These are phyloP conservation scores for Dictyostelium intermedium DNA, from an alignment of 78 protist genomes.

Conservation along the genomic window DNA sequence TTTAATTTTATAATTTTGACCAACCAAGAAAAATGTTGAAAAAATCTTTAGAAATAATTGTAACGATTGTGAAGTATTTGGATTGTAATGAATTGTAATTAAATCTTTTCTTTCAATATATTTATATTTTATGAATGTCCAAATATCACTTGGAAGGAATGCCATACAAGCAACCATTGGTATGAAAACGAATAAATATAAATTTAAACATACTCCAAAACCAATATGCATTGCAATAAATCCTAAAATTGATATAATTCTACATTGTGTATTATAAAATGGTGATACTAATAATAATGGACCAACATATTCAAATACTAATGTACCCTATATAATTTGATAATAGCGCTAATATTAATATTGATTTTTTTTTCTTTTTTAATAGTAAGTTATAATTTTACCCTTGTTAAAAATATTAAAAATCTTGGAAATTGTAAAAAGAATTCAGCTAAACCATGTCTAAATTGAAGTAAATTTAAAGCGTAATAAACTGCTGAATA, in stretches of 20 bases:
- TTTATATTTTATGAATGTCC: background rate
- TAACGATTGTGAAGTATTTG: background rate
- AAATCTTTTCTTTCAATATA: background rate
- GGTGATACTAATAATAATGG: slow-evolving; percentile 47
- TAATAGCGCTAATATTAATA: too few relatives aligned
- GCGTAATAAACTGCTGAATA: slow-evolving; percentile 62
- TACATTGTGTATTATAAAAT: background rate
- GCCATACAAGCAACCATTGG: slow-evolving; percentile 17
- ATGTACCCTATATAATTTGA: background rate
- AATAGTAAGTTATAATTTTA: background rate
- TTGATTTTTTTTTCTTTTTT: too few relatives aligned
- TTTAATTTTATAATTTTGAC: background rate
- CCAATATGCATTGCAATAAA: slow-evolving; percentile 66
- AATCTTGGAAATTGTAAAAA: slow-evolving; percentile 35
- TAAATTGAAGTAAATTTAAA: slow-evolving; percentile 36
- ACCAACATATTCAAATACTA: slow-evolving; percentile 60
- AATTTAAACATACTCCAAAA: slow-evolving; percentile 57
- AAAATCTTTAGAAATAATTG: background rate
- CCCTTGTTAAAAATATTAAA: slow-evolving; percentile 38
- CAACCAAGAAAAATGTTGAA: background rate
- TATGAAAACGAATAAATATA: slow-evolving; percentile 43
- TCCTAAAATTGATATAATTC: slow-evolving; percentile 64
- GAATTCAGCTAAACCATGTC: slow-evolving; percentile 13
- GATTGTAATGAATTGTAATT: background rate
- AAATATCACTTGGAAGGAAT: slow-evolving; percentile 26